phyloP scores from a whole-genome alignment of 2,329 filamentous ascomycete genomes.

The Aureobasidium melanogenum region DNA sequence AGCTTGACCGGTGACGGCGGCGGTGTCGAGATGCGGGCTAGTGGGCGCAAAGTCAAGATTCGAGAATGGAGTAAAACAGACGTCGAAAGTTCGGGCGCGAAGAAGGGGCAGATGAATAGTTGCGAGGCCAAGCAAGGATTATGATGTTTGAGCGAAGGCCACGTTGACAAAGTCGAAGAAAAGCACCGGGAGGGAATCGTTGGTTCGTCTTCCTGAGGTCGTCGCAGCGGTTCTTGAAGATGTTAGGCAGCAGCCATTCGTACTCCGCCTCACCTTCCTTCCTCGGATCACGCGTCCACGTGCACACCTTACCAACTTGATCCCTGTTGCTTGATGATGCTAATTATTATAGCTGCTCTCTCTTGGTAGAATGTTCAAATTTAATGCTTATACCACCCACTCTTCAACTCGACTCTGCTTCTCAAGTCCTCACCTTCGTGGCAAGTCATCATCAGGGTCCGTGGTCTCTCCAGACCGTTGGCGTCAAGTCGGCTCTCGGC shows the following conservation, averaged over 20 bases:
- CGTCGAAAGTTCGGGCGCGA: not conserved
- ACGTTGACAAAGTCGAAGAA: constrained; percentile 3
- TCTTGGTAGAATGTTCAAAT: not conserved
- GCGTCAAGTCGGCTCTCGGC: not conserved
- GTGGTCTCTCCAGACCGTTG: constrained; percentile 4
- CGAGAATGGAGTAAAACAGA: not conserved
- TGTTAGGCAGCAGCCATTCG: not conserved
- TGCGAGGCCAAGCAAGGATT: constrained; percentile 4
- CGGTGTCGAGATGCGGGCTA: constrained; percentile 7
- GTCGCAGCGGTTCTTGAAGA: not conserved
- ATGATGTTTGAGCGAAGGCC: not conserved
- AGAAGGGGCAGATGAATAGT: not conserved
- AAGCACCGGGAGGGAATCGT: not conserved
- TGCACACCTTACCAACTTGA: not conserved
- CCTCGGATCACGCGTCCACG: constrained; percentile 1
- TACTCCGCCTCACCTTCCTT: constrained; percentile 4
- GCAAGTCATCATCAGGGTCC: not conserved
- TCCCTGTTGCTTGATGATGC: not conserved
- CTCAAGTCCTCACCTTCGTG: not conserved
- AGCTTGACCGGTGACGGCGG: constrained; percentile 1
- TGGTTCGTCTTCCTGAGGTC: not conserved
- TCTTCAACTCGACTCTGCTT: not conserved
- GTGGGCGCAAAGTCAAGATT: not conserved
- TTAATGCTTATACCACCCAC: not conserved
- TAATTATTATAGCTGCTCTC: not conserved